Percentiles rank a stretch among this genome's conserved stretches.
These are phyloP conservation scores for Dorcoceras hygrometricum DNA, from an alignment of 257 asterid genomes.

Conservation along the genomic window DNA sequence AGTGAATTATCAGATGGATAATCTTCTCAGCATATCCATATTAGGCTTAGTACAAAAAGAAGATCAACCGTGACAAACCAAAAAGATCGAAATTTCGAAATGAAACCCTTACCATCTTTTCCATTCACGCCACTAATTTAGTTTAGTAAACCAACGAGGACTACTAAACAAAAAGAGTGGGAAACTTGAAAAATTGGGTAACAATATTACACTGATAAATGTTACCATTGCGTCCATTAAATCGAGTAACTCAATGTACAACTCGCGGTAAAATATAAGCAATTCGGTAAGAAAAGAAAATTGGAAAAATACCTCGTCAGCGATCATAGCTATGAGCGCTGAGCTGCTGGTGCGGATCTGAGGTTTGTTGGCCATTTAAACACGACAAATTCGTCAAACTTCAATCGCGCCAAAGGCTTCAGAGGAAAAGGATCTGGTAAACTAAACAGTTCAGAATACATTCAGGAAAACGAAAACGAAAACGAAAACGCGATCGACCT, in stretches of 20 bases:
- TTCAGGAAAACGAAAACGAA: not conserved
- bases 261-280: not conserved
- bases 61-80: not conserved
- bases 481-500: constrained; percentile 4
- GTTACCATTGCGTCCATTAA: not conserved
- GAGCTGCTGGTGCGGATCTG: constrained; percentile 78
- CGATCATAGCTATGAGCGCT: constrained; percentile 92
- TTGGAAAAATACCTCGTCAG: constrained; percentile 68
- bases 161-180: not conserved
- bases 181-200: not conserved
- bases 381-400: not conserved
- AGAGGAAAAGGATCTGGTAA: no score
- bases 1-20: not conserved
- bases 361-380: constrained; percentile 74
- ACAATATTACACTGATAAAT: no score
- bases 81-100: not conserved
- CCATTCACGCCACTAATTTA: not conserved
- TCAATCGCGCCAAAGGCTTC: not conserved
- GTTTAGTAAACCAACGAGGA: not conserved
- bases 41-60: not conserved
- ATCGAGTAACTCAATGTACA: not conserved
- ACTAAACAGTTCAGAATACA: not conserved
- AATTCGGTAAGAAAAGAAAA: not conserved
- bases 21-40: not conserved
- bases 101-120: not conserved